Base-by-base conservation (phyloP, 371 early-diverging fungal genomes). In the Mortierella sp. region DNA sequence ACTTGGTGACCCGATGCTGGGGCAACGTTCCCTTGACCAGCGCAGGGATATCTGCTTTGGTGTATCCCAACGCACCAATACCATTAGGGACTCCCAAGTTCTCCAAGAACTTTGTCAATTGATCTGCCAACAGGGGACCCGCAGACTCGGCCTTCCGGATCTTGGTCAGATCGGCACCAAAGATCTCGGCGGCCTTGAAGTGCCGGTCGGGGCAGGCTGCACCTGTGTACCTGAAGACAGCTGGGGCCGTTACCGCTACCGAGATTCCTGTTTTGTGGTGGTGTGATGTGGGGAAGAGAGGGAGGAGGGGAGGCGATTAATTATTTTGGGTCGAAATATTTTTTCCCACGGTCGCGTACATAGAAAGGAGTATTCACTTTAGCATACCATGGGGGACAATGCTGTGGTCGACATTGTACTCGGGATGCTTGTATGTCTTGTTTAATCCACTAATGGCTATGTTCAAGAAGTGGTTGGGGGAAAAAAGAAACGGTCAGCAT, bases 1-100 rank as follows among this genome's bases (percentile, higher is more conserved):
- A 90, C 88, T 96, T 96, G 70, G 96, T 96, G n/a, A 97, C 97
- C 71, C 97, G 95, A 84, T 97, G 96, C 89, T 97, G 97, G 12
- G 97, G 97, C 81, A 97, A 83, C 35, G 97, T 96, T 65, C 97
- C 97, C 82, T 95, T 92, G 49, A 97, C 97, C 82, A 97, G 84
- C 3, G 89, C 91, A 43, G 91, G 91, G 51, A 97, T 94, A 79
- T 96, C 93, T 10, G 92, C 89, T 58, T 90, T 88, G 48, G 92
- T 89, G 83, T 94, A 96, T 0, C 98, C 98, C 77, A 97, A 87
- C 10, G 95, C 96, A n/a, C 88, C 81, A 70, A 97, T 89, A 74
- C 97, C 97, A 78, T 96, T 91, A 27, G 98, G 98, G 8, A 97
- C 94, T 43, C 94, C 95, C 71, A 97, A 84, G 27, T 90, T 90